Evolutionary conservation across 2,329 filamentous ascomycete species (phyloP), one percentile per base, ranked within the genome.

Genomic region (Cladosporium sp.): DNA sequence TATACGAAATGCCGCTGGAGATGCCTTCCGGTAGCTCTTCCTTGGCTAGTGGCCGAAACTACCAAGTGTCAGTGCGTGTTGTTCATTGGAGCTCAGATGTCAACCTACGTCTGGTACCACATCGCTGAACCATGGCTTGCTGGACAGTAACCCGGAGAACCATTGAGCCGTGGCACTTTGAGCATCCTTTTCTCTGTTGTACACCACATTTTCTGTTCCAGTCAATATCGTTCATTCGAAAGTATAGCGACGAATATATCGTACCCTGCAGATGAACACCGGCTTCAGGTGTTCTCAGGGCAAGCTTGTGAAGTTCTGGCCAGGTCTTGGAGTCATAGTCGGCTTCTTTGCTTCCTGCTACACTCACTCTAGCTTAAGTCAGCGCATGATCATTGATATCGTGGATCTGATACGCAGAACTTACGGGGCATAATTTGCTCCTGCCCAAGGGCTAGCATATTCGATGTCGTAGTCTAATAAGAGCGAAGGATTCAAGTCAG

Each of bases 401-500:
- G 8, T 34, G 8, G 10, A 89, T 83, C 55, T 90, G 82, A 67
- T 84, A 38, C 12, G 58, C 34, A 1, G 15, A 34, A 82, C 88
- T 68, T 73, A 91, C 88, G 90, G 91, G 68, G 89, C 77, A 72
- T 87, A 88, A 73, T 93, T 93, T 68, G 91, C 92, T 11, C 92
- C 92, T 4, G 92, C 92, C 89, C 91, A 94, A 1, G 91, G 92
- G 4, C 91, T 94, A 0, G 91, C 88, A 76, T 96, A 96, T 80
- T 93, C 89, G 71, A 92, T 88, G 70, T 93, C 89, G 78, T 92
- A 93, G 79, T 96, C 24, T 24, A 24, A 24, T 24, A 24, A 30
- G 28, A 30, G 28, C 28, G 6, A 30, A 30, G 28, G 28, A 6
- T 30, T 30, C 28, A 30, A 30, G 28, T 30, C 28, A 30, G 28